phyloP scores from a whole-genome alignment of 2,329 filamentous ascomycete genomes.

The Trichophyton benhamiae region DNA sequence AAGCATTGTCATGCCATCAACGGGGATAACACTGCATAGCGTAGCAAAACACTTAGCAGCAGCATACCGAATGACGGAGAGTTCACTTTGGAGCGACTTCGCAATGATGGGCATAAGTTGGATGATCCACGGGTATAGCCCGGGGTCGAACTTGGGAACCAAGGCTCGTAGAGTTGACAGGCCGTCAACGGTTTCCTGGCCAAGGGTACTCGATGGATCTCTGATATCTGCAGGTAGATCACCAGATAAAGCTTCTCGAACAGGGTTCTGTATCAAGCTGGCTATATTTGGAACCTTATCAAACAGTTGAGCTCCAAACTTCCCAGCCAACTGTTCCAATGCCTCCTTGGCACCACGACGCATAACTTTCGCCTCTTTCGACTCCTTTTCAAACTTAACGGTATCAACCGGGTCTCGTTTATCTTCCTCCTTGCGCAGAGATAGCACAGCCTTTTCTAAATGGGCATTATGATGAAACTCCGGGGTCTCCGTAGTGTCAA shows the following conservation, averaged over 20 bases:
- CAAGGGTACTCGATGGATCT: constrained; percentile 61
- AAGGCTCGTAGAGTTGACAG: constrained; percentile 86
- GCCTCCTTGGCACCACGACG: constrained; percentile 89
- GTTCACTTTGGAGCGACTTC: constrained; percentile 71
- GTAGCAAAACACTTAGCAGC: constrained; percentile 96
- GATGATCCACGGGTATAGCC: constrained; percentile 68
- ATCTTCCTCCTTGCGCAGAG: constrained; percentile 94
- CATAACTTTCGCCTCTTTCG: constrained; percentile 77
- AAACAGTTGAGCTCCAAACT: constrained; percentile 66
- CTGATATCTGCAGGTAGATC: constrained; percentile 60
- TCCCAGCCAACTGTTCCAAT: constrained; percentile 69
- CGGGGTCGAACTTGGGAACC: constrained; percentile 71
- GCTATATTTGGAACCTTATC: constrained; percentile 73
- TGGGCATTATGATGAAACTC: constrained; percentile 76
- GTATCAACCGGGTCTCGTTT: constrained; percentile 84
- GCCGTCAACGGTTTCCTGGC: constrained; percentile 87
- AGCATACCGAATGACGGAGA: constrained; percentile 91
- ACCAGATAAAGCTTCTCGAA: constrained; percentile 60
- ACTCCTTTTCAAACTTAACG: constrained; percentile 77
- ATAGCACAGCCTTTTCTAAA: constrained; percentile 71
- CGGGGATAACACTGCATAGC: constrained; percentile 89
- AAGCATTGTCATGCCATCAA: constrained; percentile 89
- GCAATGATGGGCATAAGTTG: constrained; percentile 73
- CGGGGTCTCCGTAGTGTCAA: constrained; percentile 93
- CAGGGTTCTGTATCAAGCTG: constrained; percentile 66